Percentiles rank a stretch among this genome's conserved stretches.
Evolutionary conservation across 768 basidiomycete species (phyloP).

Genomic region (Collybia mongolica): DNA sequence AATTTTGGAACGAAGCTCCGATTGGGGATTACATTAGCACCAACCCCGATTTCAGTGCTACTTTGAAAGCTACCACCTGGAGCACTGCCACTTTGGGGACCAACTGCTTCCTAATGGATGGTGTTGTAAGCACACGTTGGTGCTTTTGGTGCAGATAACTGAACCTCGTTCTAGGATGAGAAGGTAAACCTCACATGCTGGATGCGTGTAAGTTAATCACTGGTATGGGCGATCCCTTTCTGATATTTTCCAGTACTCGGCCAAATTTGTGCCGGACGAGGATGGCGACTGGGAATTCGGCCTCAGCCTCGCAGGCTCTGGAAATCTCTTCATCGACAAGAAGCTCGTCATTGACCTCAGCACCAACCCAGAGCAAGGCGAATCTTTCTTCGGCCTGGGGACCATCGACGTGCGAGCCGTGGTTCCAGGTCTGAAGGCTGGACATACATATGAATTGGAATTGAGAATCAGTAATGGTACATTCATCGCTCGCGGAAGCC

Average conservation of each 20-base stretch:
- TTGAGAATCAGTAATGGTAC: constrained; percentile 31
- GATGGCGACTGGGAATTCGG: constrained; percentile 51
- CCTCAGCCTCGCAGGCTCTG: constrained; percentile 39
- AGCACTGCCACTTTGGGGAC: constrained; percentile 33
- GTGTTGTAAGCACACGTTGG: constrained; percentile 29
- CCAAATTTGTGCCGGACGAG: constrained; percentile 50
- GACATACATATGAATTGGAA: constrained; percentile 38
- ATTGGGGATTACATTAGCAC: constrained; percentile 29
- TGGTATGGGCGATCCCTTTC: neutral
- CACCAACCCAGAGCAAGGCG: constrained; percentile 33
- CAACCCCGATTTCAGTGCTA: constrained; percentile 20
- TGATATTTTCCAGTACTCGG: constrained; percentile 28
- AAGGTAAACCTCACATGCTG: constrained; percentile 41
- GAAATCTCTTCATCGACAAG: constrained; percentile 51
- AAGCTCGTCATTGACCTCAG: constrained; percentile 45
- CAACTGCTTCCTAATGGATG: constrained; percentile 39
- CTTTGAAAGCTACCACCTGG: constrained; percentile 29
- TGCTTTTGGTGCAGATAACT: neutral
- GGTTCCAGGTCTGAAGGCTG: constrained; percentile 38
- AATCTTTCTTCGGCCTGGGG: constrained; percentile 42
- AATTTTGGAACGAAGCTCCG: constrained; percentile 49
- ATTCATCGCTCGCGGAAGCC: constrained; percentile 30
- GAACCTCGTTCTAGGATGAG: constrained; percentile 25
- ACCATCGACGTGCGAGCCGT: constrained; percentile 35
- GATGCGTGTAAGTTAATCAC: constrained; percentile 32